Conservation (phyloP, 345 rosid genomes). For the Toxicodendron radicans region DNA sequence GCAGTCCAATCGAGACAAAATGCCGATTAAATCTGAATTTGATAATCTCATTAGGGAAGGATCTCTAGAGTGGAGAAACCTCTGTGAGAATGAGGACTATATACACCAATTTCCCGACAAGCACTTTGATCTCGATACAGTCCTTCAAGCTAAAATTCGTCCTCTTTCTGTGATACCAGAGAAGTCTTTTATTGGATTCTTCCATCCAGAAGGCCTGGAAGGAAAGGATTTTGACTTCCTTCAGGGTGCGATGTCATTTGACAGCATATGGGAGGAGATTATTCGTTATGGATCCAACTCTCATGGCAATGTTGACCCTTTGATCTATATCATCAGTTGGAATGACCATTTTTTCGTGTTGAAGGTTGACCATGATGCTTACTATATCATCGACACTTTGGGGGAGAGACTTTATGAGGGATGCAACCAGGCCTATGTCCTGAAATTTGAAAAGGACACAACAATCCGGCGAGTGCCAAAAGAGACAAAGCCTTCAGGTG, state of each 20-base stretch:
- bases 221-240: conserved; percentile 55
- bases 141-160: conserved; percentile 55
- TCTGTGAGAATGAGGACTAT: conserved; percentile 53
- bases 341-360: conserved; percentile 71
- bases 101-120: conserved; percentile 59
- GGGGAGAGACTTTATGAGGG: conserved; percentile 73
- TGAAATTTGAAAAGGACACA: conserved; percentile 53
- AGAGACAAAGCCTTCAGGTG: conserved; percentile 23
- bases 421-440: conserved; percentile 56
- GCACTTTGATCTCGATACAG: conserved; percentile 70
- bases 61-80: conserved; percentile 65
- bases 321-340: conserved; percentile 67
- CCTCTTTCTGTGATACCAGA: conserved; percentile 41
- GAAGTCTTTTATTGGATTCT: conserved; percentile 64
- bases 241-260: conserved; percentile 69
- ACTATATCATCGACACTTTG: conserved; percentile 64
- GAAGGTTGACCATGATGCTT: conserved; percentile 60
- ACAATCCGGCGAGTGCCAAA: conserved; percentile 29
- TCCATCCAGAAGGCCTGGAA: conserved; percentile 59
- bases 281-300: conserved; percentile 18
- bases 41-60: conserved; percentile 67
- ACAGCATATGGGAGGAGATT: conserved; percentile 68
- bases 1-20: conserved; percentile 46
- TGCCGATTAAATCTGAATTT: conserved; percentile 64
- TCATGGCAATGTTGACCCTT: conserved; percentile 15